These are phyloP conservation scores for Chloranthus sessilifolius DNA, from an alignment of 164 flowering plant species.

Conservation along the genomic window DNA sequence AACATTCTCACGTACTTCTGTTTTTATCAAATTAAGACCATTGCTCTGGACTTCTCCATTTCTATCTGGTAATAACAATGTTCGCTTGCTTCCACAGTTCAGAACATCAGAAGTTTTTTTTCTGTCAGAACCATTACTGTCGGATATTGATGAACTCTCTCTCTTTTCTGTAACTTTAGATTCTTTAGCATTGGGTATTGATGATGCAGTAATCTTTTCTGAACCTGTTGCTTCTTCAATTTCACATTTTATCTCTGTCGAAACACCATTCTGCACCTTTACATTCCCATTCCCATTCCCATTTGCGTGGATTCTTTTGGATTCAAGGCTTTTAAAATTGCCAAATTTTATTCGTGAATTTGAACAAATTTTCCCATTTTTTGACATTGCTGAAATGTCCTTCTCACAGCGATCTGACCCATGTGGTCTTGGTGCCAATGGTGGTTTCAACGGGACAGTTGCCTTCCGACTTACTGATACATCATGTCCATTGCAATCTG, in stretches of 20 bases:
- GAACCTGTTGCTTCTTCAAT: slow-evolving; percentile 10
- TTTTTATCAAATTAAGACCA: slow-evolving; percentile 11
- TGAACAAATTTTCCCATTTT: slow-evolving; percentile 37
- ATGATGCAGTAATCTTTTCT: slow-evolving; percentile 20
- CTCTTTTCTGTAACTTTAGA: slow-evolving; percentile 16
- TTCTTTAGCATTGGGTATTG: slow-evolving; percentile 10
- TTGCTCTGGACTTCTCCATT: slow-evolving; percentile 21
- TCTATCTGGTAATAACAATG: slow-evolving; percentile 17
- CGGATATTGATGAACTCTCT: slow-evolving; percentile 10
- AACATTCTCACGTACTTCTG: slow-evolving; percentile 21
- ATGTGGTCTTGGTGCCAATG: slow-evolving; percentile 16
- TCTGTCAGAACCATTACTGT: slow-evolving; percentile 20
- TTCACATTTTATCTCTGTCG: slow-evolving; percentile 20
- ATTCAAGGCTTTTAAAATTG: slow-evolving; percentile 24
- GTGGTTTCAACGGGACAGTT: slow-evolving; percentile 23
- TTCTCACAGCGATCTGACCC: slow-evolving; percentile 23
- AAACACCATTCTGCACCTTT: slow-evolving; percentile 23
- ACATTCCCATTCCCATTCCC: slow-evolving; percentile 40
- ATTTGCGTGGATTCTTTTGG: slow-evolving; percentile 30
- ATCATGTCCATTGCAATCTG: slow-evolving; percentile 38
- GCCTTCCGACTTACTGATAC: slow-evolving; percentile 20
- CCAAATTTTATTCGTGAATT: slow-evolving; percentile 29
- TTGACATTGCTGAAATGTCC: slow-evolving; percentile 18
- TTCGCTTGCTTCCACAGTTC: slow-evolving; percentile 11
- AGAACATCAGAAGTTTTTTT: slow-evolving; percentile 10